Evolutionary conservation across 129 eudicot species (phyloP), one percentile per base, ranked within the genome.

Genomic region (Artemisia tridentata): DNA sequence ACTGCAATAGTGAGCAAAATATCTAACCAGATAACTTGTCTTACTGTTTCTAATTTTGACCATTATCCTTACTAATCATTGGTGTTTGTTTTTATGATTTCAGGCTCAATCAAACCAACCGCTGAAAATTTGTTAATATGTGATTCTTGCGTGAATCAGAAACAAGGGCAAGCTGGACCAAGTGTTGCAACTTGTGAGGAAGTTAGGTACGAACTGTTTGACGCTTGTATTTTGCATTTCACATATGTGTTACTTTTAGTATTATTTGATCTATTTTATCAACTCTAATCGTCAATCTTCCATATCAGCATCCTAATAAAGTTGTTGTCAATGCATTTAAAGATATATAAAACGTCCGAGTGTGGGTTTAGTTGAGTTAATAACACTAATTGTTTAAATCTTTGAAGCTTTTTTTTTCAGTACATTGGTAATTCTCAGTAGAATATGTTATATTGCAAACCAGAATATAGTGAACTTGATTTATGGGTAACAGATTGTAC

Each of bases 1-100:
- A 85, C 13, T 84, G 96, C 79, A 71, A 71, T 15, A 74, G 96
- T 87, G 75, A 85, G 86, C 57, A 45, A 51, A 54, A 16, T 49
- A 48, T 59, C 64, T 23, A 43, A 21, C 8, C n/a, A 68, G 5
- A 16, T 1, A 6, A 62, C 57, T 72, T 27, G 25, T 57, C 20
- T 18, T 63, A 55, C 56, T 25, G 50, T 64, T 67, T 65, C 4
- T 17, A 31, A 3, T 38, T n/a, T 46, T 23, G 12, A 15, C 15
- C 71, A 48, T 74, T 57, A 59, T 23, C 16, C 19, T 47, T 21
- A 72, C 12, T 56, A 52, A 84, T 53, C 9, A n/a, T 16, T 53
- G 67, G 20, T 53, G 21, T 43, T 58, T 43, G 27, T 72, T 60
- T 50, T 27, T 45, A 61, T 52, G 50, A 61, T 67, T 47, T 27